Conservation (phyloP, 257 asterid species). For the Petrea volubilis region DNA sequence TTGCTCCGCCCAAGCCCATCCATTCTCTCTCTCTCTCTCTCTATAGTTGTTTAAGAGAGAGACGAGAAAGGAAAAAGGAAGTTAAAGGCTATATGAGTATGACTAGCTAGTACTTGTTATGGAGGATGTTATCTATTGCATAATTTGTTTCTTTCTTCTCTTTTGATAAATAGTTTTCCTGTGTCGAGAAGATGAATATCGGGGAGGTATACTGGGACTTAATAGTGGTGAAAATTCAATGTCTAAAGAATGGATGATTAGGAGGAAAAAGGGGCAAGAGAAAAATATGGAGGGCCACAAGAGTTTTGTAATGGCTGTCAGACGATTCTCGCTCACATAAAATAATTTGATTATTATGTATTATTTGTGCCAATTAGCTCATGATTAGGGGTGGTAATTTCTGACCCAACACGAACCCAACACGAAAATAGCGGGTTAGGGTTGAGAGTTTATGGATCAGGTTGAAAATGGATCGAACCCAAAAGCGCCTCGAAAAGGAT, state of each 20-base stretch:
- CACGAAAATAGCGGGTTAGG: too few relatives aligned
- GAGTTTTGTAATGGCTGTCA: not conserved
- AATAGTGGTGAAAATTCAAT: not conserved
- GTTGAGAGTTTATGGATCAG: too few relatives aligned
- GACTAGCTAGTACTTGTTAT: not conserved
- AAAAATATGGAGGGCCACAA: constrained; percentile 27
- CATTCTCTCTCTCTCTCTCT: constrained; percentile 13
- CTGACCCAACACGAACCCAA: too few relatives aligned
- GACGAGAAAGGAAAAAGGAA: constrained; percentile 20
- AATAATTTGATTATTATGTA: too few relatives aligned
- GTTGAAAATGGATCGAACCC: too few relatives aligned
- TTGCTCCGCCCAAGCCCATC: not conserved
- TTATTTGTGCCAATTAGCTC: too few relatives aligned
- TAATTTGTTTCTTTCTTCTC: not conserved
- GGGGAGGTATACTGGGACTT: not conserved
- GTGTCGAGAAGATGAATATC: not conserved
- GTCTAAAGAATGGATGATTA: constrained; percentile 10
- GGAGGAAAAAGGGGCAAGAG: constrained; percentile 20
- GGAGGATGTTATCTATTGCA: not conserved
- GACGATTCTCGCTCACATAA: not conserved
- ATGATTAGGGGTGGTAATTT: too few relatives aligned
- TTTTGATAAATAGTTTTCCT: too few relatives aligned
- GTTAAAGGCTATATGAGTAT: not conserved
- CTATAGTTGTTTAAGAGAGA: constrained; percentile 15
- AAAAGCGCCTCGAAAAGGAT: too few relatives aligned